Base-by-base conservation (phyloP, 805 yeast species). In the Starmera pachycereana region DNA sequence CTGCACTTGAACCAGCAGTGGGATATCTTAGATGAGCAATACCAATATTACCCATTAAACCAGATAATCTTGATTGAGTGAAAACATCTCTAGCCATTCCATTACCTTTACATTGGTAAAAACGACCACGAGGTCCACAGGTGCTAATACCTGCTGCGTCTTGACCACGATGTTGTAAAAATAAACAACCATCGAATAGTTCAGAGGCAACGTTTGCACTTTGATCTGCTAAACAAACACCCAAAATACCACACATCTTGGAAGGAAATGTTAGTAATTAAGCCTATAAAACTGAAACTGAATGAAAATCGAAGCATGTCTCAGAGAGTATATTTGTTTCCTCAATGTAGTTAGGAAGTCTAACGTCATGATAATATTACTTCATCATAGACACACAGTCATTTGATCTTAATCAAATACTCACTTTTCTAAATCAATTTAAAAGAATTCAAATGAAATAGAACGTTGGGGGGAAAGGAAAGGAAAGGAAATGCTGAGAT, bases 61-160 rank as follows among this genome's bases (percentile, higher is more conserved):
- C 85, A 38, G 65, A 54, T 74, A 90, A 75, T 56, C 97, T 75
- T 35, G 66, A 63, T 58, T 78, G 84, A 36, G 95, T 87, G 75
- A 92, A 92, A 30, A 92, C 98, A 57, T 92, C 98, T 54, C 94
- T 75, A 43, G 96, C 97, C 96, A 92, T 86, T 49, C 98, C 98
- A 61, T 88, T 90, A 53, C 98, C 98, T 66, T 92, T 92, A 63
- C 98, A 92, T 66, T 90, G 97, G 66, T 86, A 89, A 43, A 92
- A 74, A 44, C 98, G 74, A 48, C 97, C 98, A 45, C 90, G 78
- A 35, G 82, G 69, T 40, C 96, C 97, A 60, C 96, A 87, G 8
- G 98, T 92, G 19, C 87, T 92, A 40, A 92, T 90, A 47, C 98
- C 98, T n/a, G 97, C 96, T 10, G 98, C 98, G 61, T 92, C 98